These are phyloP conservation scores for Plectranthus barbatus DNA, from an alignment of 257 asterid genomes.

Conservation along the genomic window DNA sequence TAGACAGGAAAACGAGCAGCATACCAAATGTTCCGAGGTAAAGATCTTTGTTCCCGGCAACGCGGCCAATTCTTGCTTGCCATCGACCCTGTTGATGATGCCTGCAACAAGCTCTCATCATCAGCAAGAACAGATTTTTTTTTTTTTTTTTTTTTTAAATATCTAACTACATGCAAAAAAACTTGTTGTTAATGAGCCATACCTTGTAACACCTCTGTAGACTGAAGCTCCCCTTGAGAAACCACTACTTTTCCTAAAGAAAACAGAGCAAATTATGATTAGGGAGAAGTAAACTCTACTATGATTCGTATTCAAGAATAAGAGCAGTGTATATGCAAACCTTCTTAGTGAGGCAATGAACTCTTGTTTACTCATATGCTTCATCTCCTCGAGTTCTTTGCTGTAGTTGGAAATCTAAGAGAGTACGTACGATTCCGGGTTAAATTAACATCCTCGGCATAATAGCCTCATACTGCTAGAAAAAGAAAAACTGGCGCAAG, in stretches of 20 bases:
- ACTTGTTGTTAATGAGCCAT: neutral
- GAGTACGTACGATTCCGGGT: neutral
- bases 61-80: too few relatives aligned
- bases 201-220: constrained; percentile 92
- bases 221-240: constrained; percentile 89
- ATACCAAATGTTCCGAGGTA: constrained; percentile 94
- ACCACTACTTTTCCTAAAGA: too few relatives aligned
- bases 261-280: neutral
- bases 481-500: too few relatives aligned
- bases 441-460: neutral
- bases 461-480: too few relatives aligned
- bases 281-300: neutral
- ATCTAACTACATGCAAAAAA: too few relatives aligned
- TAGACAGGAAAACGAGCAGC: neutral
- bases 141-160: too few relatives aligned
- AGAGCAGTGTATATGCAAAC: constrained; percentile 22
- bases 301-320: neutral
- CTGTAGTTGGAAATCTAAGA: constrained; percentile 51
- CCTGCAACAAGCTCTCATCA: too few relatives aligned
- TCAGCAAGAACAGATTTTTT: too few relatives aligned
- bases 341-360: constrained; percentile 91
- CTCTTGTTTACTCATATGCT: constrained; percentile 65
- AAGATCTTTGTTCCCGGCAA: too few relatives aligned
- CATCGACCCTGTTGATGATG: constrained; percentile 99
- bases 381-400: constrained; percentile 78